Evolutionary conservation across 129 eudicot genomes (phyloP).

Genomic region (Escallonia rubra): DNA sequence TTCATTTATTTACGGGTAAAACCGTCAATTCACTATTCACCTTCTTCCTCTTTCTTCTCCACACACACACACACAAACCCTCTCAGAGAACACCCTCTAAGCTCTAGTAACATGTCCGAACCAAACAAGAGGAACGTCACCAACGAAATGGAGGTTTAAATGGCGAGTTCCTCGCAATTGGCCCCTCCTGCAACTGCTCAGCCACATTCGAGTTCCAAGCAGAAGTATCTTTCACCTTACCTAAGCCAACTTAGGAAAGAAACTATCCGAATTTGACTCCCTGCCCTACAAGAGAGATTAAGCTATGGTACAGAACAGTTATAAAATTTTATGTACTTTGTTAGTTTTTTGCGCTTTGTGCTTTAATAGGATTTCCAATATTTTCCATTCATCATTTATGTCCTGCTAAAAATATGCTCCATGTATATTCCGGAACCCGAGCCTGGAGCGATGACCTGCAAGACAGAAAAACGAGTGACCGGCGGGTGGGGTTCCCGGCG

Average conservation of each 20-base stretch:
- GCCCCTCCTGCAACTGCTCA: constrained; percentile 49
- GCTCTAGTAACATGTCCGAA: constrained; percentile 27
- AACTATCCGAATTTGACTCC: constrained; percentile 21
- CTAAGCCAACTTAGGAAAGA: constrained; percentile 12
- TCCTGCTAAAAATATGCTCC: too few species aligned
- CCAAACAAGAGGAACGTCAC: constrained; percentile 14
- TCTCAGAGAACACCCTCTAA: constrained; percentile 43
- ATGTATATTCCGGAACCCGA: too few species aligned
- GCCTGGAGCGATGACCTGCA: too few species aligned
- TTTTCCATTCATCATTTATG: neutral
- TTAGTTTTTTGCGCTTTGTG: neutral
- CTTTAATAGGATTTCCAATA: constrained; percentile 4
- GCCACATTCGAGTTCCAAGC: constrained; percentile 17
- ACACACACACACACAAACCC: too few species aligned
- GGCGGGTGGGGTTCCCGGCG: too few species aligned
- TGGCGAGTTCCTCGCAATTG: constrained; percentile 64
- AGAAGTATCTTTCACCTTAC: constrained; percentile 26
- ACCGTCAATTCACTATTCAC: too few species aligned
- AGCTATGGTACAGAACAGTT: neutral
- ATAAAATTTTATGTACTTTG: neutral
- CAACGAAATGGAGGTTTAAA: constrained; percentile 28
- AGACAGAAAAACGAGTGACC: too few species aligned
- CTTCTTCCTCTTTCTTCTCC: too few species aligned
- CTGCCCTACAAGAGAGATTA: constrained; percentile 36
- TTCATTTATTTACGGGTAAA: too few species aligned